Conservation (phyloP, 352 stramenopile genomes). For the Nannochloropsis limnetica region DNA sequence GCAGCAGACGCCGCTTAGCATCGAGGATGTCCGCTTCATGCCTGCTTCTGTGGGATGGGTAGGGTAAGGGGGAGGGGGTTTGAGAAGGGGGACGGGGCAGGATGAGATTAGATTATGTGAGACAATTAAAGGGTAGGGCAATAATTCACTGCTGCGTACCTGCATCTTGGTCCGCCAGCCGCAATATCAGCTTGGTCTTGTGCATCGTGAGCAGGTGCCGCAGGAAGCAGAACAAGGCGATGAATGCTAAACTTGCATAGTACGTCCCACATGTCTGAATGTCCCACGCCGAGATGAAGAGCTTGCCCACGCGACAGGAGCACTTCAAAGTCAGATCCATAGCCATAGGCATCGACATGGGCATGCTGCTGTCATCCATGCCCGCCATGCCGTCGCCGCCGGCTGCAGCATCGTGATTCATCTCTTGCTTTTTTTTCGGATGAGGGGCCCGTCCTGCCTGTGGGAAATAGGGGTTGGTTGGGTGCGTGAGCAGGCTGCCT, state of each 20-base stretch:
- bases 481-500: too few relatives aligned
- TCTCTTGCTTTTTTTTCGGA: neutral
- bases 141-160: neutral
- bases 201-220: conserved; percentile 24
- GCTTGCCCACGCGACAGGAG: conserved; percentile 4
- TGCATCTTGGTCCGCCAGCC: conserved; percentile 5
- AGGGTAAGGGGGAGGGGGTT: neutral
- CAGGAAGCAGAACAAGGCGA: conserved; percentile 30
- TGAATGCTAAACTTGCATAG: neutral
- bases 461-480: neutral
- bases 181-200: conserved; percentile 26
- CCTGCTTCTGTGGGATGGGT: neutral
- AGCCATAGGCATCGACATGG: conserved; percentile 8
- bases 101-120: neutral
- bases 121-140: neutral
- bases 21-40: neutral
- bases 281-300: conserved; percentile 1
- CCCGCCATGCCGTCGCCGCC: neutral
- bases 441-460: too few relatives aligned
- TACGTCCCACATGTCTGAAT: conserved; percentile 21
- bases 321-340: conserved; percentile 30
- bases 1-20: neutral
- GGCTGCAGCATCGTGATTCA: neutral
- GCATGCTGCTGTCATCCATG: conserved; percentile 26
- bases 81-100: neutral